Evolutionary conservation across 345 rosid genomes (phyloP).

Genomic region (Heritiera fomes): DNA sequence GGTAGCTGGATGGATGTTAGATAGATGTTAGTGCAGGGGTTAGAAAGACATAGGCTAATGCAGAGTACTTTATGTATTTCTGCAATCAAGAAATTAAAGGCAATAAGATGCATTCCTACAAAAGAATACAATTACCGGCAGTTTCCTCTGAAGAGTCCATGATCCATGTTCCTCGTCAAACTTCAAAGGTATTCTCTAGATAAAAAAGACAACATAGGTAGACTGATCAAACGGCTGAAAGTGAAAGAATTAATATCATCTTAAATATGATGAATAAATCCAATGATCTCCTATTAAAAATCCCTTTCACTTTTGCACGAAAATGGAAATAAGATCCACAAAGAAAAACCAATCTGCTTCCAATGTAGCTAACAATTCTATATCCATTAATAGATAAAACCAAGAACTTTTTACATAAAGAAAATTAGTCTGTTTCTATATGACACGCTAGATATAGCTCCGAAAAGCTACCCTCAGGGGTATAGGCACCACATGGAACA

Average conservation of each 20-base stretch:
- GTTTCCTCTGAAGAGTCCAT: constrained; percentile 71
- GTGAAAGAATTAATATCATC: constrained; percentile 1
- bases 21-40: background rate
- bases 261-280: constrained; percentile 2
- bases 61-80: background rate
- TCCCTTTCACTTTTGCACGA: background rate
- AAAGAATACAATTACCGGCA: constrained; percentile 52
- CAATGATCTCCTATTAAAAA: background rate
- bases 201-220: background rate
- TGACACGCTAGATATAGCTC: background rate
- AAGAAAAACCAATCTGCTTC: background rate
- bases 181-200: constrained; percentile 72
- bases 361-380: background rate
- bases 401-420: background rate
- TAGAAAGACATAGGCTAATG: background rate
- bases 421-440: background rate
- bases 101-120: background rate
- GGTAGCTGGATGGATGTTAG: background rate
- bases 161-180: constrained; percentile 51
- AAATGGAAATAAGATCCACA: background rate
- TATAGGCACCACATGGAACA: background rate
- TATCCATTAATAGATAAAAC: background rate
- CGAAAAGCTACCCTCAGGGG: background rate
- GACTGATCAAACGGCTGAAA: background rate
- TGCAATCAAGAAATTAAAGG: background rate